These are phyloP conservation scores for Lichtheimia ramosa DNA, from an alignment of 371 early-diverging fungal species.

Conservation along the genomic window DNA sequence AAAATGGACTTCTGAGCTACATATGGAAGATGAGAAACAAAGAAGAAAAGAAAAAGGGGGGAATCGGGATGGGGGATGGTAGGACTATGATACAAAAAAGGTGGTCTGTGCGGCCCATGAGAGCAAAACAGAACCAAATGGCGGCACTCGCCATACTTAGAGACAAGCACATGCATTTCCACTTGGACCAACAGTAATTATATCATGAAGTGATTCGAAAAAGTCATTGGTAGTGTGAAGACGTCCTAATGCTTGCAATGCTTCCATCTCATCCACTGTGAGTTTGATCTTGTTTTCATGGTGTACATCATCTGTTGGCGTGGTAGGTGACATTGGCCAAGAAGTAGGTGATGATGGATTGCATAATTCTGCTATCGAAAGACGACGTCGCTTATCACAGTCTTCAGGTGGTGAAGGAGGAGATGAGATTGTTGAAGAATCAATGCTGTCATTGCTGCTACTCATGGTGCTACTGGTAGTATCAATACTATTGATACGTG, in stretches of 20 bases:
- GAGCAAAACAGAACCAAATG: background rate
- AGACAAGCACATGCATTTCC: constrained; percentile 11
- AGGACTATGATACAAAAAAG: background rate
- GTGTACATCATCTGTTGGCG: background rate
- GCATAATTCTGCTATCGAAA: constrained; percentile 41
- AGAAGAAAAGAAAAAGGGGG: constrained; percentile 4
- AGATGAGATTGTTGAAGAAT: background rate
- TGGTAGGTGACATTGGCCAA: background rate
- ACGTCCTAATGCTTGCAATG: constrained; percentile 39
- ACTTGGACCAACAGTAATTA: constrained; percentile 6
- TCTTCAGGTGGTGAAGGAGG: no score
- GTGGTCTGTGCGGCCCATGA: constrained; percentile 5
- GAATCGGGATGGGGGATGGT: no score
- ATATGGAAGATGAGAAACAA: constrained; percentile 3
- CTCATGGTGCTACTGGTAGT: background rate
- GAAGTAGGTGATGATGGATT: constrained; percentile 15
- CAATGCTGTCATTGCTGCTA: constrained; percentile 1
- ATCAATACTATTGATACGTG: background rate
- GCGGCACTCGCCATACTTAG: background rate
- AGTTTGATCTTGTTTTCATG: constrained; percentile 23
- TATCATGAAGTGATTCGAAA: constrained; percentile 35
- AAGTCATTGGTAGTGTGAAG: constrained; percentile 33
- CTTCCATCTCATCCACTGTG: constrained; percentile 47
- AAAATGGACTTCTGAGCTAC: background rate
- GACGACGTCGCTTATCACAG: constrained; percentile 9